A percentile compares a stretch with the other conserved stretches of the same genome.
phyloP scores from a whole-genome alignment of 2,329 filamentous ascomycete species.

The Botrytis galanthina region DNA sequence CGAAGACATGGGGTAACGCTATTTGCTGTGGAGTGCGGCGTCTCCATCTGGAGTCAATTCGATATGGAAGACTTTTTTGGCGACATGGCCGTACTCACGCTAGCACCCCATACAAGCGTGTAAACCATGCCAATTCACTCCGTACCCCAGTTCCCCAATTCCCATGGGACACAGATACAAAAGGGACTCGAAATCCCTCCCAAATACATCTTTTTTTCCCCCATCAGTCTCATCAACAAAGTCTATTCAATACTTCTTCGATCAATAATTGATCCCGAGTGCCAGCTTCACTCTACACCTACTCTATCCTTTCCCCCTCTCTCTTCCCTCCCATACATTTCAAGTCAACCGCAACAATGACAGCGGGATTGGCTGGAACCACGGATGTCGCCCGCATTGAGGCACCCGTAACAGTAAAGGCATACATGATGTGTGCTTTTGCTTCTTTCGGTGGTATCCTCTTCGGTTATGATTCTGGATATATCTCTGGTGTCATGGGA shows the following conservation, averaged over 20 bases:
- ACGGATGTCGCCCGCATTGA: conserved; percentile 69
- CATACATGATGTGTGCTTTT: conserved; percentile 68
- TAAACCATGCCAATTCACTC: not conserved
- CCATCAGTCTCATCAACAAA: not conserved
- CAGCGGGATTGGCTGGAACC: conserved; percentile 23
- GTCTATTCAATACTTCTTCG: not conserved
- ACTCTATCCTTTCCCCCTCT: not conserved
- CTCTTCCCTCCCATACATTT: not conserved
- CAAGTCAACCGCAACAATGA: conserved; percentile 11
- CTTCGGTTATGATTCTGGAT: conserved; percentile 71
- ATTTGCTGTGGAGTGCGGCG: conserved; percentile 6
- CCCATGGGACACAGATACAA: conserved; percentile 8
- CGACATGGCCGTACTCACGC: not conserved
- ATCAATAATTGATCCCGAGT: not conserved
- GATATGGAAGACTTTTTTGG: not conserved
- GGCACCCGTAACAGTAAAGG: conserved; percentile 66
- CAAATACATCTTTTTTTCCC: not conserved
- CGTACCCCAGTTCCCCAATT: not conserved
- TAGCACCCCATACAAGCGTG: not conserved
- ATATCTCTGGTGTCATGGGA: conserved; percentile 59
- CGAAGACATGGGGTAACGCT: conserved; percentile 17
- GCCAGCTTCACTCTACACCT: not conserved
- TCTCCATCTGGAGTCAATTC: conserved; percentile 14
- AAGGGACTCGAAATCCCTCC: conserved; percentile 13
- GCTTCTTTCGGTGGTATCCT: conserved; percentile 62